Percentiles rank a stretch among this genome's conserved stretches.
phyloP scores from a whole-genome alignment of 2,329 filamentous ascomycete genomes.

The Ilyonectria robusta region DNA sequence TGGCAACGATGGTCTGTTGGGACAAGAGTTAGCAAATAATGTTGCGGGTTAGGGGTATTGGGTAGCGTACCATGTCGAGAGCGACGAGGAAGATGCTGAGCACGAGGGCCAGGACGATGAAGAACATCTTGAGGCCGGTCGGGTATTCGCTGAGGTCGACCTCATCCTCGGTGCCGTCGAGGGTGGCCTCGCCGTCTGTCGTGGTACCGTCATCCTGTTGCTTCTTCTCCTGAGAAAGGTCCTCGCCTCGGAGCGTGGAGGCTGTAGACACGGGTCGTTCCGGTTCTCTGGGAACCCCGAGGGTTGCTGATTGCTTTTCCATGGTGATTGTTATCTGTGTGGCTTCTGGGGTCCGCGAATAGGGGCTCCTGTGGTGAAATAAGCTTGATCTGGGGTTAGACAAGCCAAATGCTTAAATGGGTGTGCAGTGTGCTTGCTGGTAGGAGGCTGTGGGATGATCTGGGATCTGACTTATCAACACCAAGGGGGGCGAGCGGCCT shows the following conservation, averaged over 20 bases:
- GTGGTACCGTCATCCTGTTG: constrained; percentile 39
- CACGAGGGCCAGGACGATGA: constrained; percentile 63
- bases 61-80: constrained; percentile 59
- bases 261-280: constrained; percentile 47
- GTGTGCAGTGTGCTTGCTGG: constrained; percentile 14
- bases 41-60: constrained; percentile 3
- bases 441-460: constrained; percentile 25
- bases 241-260: constrained; percentile 50
- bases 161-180: constrained; percentile 34
- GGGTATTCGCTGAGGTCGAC: constrained; percentile 56
- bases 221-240: constrained; percentile 45
- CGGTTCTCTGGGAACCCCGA: constrained; percentile 43
- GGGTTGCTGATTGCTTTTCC: constrained; percentile 32
- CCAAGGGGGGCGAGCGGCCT: constrained; percentile 18
- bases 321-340: constrained; percentile 23
- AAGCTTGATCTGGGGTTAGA: constrained; percentile 31
- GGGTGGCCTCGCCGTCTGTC: constrained; percentile 38
- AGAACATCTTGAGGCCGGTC: constrained; percentile 54
- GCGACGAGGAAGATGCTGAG: constrained; percentile 65
- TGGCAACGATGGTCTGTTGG: constrained; percentile 67
- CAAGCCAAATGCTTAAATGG: constrained; percentile 2
- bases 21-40: constrained; percentile 14
- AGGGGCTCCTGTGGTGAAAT: constrained; percentile 9
- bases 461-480: constrained; percentile 23
- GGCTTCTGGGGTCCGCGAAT: constrained; percentile 6